phyloP scores from a whole-genome alignment of 2,329 filamentous ascomycete species.

The Paecilomyces sp. region DNA sequence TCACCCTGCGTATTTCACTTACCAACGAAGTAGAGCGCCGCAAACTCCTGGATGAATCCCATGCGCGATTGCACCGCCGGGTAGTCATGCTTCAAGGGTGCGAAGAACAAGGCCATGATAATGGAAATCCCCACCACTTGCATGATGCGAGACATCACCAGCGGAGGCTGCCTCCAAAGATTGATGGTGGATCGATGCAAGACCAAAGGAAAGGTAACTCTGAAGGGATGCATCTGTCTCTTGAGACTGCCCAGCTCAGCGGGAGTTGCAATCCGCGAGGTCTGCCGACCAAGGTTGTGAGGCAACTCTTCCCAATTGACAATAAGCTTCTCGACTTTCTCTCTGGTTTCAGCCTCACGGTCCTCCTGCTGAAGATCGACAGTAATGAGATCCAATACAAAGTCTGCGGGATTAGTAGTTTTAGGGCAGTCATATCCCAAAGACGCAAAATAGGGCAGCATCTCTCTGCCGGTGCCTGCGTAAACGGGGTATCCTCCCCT shows the following conservation, averaged over 20 bases:
- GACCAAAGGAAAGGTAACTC: constrained; percentile 59
- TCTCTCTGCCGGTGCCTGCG: constrained; percentile 54
- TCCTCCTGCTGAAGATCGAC: constrained; percentile 63
- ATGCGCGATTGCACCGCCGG: constrained; percentile 64
- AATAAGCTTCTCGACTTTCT: constrained; percentile 56
- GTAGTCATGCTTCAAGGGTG: constrained; percentile 63
- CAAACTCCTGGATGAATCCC: constrained; percentile 66
- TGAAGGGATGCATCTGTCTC: constrained; percentile 55
- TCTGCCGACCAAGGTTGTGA: constrained; percentile 13
- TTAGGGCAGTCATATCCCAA: constrained; percentile 59
- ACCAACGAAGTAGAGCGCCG: constrained; percentile 43
- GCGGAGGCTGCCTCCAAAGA: constrained; percentile 57
- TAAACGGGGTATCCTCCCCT: constrained; percentile 63
- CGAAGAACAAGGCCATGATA: constrained; percentile 62
- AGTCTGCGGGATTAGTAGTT: constrained; percentile 70
- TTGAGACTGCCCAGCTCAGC: constrained; percentile 65
- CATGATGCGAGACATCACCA: constrained; percentile 59
- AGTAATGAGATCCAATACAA: constrained; percentile 69
- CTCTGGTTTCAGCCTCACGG: constrained; percentile 56
- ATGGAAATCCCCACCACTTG: constrained; percentile 59
- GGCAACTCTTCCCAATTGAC: constrained; percentile 44
- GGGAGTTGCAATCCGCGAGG: constrained; percentile 53
- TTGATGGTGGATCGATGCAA: constrained; percentile 63
- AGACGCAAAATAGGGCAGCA: constrained; percentile 58
- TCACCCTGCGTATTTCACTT: constrained; percentile 3